A percentile compares a stretch with the other conserved stretches of the same genome.
Evolutionary conservation across 2,329 filamentous ascomycete genomes (phyloP).

Genomic region (Berkeleyomyces basicola): DNA sequence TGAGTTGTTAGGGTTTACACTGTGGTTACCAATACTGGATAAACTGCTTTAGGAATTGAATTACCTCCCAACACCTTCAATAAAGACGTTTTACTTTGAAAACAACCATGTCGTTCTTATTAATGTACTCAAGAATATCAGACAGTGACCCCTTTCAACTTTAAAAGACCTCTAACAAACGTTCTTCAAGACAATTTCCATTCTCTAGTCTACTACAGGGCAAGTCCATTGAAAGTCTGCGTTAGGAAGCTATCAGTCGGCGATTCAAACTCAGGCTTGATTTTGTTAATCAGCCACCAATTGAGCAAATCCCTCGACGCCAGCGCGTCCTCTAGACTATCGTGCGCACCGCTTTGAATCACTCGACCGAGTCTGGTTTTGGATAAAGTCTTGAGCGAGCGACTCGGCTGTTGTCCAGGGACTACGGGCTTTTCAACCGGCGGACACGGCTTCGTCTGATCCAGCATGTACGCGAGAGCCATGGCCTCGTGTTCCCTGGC

Average conservation of each 20-base stretch:
- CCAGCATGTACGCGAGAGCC: background rate
- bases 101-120: no score
- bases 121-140: no score
- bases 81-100: no score
- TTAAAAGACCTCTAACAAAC: background rate
- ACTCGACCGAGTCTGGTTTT: constrained; percentile 22
- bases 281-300: constrained; percentile 21
- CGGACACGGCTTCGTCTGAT: background rate
- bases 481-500: constrained; percentile 10
- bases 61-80: no score
- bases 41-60: no score
- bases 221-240: background rate
- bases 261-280: background rate
- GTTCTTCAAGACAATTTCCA: no score
- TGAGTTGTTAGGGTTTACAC: no score
- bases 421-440: background rate
- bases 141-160: background rate
- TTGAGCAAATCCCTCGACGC: constrained; percentile 26
- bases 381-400: constrained; percentile 26
- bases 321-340: constrained; percentile 30
- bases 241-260: background rate
- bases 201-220: background rate
- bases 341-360: constrained; percentile 26
- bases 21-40: no score
- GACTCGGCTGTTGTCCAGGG: constrained; percentile 14